These are phyloP conservation scores for Anethum foeniculum DNA, from an alignment of 140 eudicot genomes.

Conservation along the genomic window DNA sequence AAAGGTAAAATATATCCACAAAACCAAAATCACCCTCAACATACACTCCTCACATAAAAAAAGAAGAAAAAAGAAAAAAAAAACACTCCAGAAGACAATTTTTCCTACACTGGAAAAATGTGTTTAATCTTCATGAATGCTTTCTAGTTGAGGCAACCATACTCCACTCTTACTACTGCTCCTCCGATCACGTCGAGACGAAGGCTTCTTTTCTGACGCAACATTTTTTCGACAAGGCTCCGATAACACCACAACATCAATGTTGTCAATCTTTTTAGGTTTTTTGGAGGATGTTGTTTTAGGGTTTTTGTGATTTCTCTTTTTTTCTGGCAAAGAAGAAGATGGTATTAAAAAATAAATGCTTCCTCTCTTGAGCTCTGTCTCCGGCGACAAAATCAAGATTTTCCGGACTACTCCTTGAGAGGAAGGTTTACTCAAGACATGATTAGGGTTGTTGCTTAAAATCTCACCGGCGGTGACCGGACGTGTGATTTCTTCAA, in stretches of 20 bases:
- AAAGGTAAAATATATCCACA: conserved; percentile 16
- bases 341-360: conserved; percentile 73
- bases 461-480: conserved; percentile 76
- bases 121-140: conserved; percentile 62
- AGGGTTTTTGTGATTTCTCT: conserved; percentile 18
- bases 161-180: conserved; percentile 34
- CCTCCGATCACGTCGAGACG: conserved; percentile 45
- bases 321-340: conserved; percentile 55
- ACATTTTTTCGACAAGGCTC: conserved; percentile 22
- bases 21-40: conserved; percentile 11
- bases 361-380: conserved; percentile 74
- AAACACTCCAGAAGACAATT: background rate
- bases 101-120: conserved; percentile 4
- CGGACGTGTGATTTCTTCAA: conserved; percentile 66
- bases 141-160: conserved; percentile 77
- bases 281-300: conserved; percentile 20
- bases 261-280: conserved; percentile 14
- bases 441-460: conserved; percentile 60
- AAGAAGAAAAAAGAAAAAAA: background rate
- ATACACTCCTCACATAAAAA: background rate
- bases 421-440: conserved; percentile 58
- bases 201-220: conserved; percentile 35
- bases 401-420: conserved; percentile 54
- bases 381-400: conserved; percentile 47
- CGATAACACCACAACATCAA: background rate